Percentiles rank a stretch among this genome's conserved stretches.
Evolutionary conservation across 129 eudicot species (phyloP).

Genomic region (Flaveria ramosissima): DNA sequence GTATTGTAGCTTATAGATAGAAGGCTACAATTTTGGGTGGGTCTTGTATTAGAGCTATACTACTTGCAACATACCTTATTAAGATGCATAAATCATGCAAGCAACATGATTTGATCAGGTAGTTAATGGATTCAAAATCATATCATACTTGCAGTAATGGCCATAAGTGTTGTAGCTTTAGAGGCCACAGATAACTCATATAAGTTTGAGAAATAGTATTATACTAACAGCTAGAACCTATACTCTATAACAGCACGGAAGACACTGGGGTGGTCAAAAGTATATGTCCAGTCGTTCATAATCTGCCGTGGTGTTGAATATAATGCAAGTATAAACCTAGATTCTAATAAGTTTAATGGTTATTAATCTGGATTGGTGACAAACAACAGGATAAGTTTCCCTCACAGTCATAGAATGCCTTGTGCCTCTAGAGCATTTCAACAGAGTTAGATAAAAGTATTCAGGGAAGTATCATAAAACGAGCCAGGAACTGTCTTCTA

Average conservation of each 20-base stretch:
- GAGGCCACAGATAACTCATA: neutral
- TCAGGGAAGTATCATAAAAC: neutral
- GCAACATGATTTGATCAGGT: neutral
- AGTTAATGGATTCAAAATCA: neutral
- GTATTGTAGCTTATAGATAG: slow-evolving; percentile 5
- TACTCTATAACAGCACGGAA: neutral
- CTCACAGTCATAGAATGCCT: neutral
- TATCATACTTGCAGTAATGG: slow-evolving; percentile 4
- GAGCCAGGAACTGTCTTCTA: neutral
- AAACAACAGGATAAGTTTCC: neutral
- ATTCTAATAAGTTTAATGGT: neutral
- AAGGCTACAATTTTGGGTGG: neutral
- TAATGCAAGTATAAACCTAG: neutral
- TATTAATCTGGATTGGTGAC: neutral
- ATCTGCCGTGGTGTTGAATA: neutral
- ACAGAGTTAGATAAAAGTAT: neutral
- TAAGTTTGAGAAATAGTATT: slow-evolving; percentile 2
- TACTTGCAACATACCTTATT: neutral
- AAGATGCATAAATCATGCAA: slow-evolving; percentile 13
- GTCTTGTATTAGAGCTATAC: slow-evolving; percentile 2
- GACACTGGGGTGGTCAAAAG: neutral
- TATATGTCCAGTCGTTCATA: neutral
- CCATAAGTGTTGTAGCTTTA: neutral
- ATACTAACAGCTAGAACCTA: neutral
- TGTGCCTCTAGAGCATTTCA: neutral